Conservation (phyloP, 495 filamentous ascomycete species). For the Friedmanniomyces endolithicus region DNA sequence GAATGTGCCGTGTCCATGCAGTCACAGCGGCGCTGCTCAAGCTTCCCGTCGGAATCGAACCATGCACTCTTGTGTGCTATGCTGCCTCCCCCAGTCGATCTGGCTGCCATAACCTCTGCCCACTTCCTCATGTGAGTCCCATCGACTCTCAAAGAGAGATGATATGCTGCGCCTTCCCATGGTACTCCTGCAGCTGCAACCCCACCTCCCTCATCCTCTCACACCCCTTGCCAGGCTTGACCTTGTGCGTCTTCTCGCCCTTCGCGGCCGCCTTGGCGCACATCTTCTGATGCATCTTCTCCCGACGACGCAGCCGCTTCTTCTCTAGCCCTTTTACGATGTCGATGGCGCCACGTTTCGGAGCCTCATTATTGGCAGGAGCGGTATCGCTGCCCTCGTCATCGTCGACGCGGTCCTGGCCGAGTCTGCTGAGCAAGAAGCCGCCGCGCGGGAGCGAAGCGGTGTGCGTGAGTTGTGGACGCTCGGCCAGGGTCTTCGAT, state of each 20-base stretch:
- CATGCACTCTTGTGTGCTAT: background rate
- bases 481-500: constrained; percentile 21
- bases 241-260: constrained; percentile 40
- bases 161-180: constrained; percentile 22
- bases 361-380: constrained; percentile 20
- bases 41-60: background rate
- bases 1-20: constrained; percentile 2
- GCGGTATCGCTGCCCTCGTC: constrained; percentile 17
- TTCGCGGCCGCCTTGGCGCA: constrained; percentile 50
- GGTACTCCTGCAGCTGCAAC: constrained; percentile 44
- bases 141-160: constrained; percentile 11
- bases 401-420: constrained; percentile 1
- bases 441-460: constrained; percentile 27
- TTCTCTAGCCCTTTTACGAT: constrained; percentile 94
- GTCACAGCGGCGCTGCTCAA: constrained; percentile 15
- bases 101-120: too few species aligned
- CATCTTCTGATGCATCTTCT: constrained; percentile 79
- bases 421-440: constrained; percentile 11
- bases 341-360: constrained; percentile 68
- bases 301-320: constrained; percentile 79
- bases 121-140: background rate
- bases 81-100: background rate
- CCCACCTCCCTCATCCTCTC: constrained; percentile 92
- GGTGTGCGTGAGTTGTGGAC: constrained; percentile 27
- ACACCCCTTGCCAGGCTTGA: constrained; percentile 69